Percentiles rank a stretch among this genome's conserved stretches.
These are phyloP conservation scores for Cladosporium cucumerinum DNA, from an alignment of 2,329 filamentous ascomycete genomes.

Conservation along the genomic window DNA sequence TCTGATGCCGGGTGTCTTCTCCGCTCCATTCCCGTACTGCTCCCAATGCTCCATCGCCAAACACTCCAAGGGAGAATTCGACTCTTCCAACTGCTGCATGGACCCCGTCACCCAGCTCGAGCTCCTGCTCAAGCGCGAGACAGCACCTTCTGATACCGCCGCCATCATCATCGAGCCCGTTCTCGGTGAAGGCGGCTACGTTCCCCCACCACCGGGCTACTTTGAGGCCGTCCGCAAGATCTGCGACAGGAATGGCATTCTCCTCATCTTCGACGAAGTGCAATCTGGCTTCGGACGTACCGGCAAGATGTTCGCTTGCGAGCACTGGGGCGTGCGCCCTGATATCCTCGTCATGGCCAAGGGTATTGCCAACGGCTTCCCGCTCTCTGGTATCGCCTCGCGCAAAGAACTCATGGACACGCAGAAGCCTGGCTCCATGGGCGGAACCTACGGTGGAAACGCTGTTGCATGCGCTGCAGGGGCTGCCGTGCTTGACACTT, in stretches of 20 bases:
- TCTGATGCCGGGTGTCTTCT: slow-evolving; percentile 60
- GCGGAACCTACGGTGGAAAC: slow-evolving; percentile 39
- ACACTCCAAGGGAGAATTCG: slow-evolving; percentile 40
- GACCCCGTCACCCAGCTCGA: slow-evolving; percentile 39
- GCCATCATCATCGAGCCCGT: slow-evolving; percentile 52
- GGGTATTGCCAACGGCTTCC: slow-evolving; percentile 30
- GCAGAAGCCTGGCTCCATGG: slow-evolving; percentile 38
- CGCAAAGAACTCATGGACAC: slow-evolving; percentile 38
- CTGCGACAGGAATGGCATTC: slow-evolving; percentile 54
- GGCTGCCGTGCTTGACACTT: slow-evolving; percentile 36
- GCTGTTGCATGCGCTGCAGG: slow-evolving; percentile 39
- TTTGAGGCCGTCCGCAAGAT: slow-evolving; percentile 52
- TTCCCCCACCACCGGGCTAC: slow-evolving; percentile 52
- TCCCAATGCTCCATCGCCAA: slow-evolving; percentile 39
- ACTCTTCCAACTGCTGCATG: slow-evolving; percentile 40
- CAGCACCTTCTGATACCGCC: slow-evolving; percentile 47
- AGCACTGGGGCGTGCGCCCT: slow-evolving; percentile 48
- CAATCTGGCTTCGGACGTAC: slow-evolving; percentile 26
- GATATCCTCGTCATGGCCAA: slow-evolving; percentile 65
- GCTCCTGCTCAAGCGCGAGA: slow-evolving; percentile 47
- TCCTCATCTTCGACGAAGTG: slow-evolving; percentile 55
- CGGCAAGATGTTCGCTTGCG: slow-evolving; percentile 26
- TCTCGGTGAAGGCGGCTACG: slow-evolving; percentile 50
- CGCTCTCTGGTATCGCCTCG: slow-evolving; percentile 26
- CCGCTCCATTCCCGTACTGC: slow-evolving; percentile 47